These are phyloP conservation scores for Coniophora puteana DNA, from an alignment of 1,284 basidiomycete genomes.

Conservation along the genomic window DNA sequence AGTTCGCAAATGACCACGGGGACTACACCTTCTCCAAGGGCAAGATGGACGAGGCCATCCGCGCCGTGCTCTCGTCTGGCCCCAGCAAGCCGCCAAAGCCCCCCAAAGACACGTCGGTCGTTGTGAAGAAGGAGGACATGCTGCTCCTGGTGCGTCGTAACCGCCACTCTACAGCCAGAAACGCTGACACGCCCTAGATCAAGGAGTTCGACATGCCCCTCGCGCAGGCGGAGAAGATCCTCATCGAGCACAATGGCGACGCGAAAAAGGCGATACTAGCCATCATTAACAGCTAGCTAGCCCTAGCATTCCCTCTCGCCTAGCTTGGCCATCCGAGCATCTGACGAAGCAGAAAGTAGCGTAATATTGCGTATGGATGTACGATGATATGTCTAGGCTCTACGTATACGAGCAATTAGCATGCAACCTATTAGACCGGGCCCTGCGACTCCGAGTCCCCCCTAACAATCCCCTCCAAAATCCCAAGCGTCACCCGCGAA, in stretches of 20 bases:
- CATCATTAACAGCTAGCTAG: slow-evolving; percentile 1
- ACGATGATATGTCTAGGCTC: too few relatives aligned
- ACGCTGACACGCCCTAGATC: slow-evolving; percentile 30
- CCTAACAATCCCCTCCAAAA: too few relatives aligned
- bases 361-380: too few relatives aligned
- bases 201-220: slow-evolving; percentile 38
- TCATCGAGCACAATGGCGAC: slow-evolving; percentile 10
- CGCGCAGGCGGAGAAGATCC: slow-evolving; percentile 35
- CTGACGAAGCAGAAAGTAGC: too few relatives aligned
- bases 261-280: background rate
- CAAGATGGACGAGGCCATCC: slow-evolving; percentile 39
- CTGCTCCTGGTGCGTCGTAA: slow-evolving; percentile 37
- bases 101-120: slow-evolving; percentile 19
- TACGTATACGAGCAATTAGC: too few relatives aligned
- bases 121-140: slow-evolving; percentile 37
- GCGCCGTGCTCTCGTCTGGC: background rate
- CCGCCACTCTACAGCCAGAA: too few relatives aligned
- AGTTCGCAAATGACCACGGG: too few relatives aligned
- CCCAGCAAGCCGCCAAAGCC: background rate
- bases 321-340: too few relatives aligned
- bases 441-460: too few relatives aligned
- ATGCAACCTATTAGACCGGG: too few relatives aligned
- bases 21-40: slow-evolving; percentile 39
- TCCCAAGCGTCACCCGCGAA: too few relatives aligned
- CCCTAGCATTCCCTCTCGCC: too few relatives aligned